Percentiles rank a stretch among this genome's conserved stretches.
Conservation (phyloP, 208 protist species). For the Chromosphaera perkinsii region DNA sequence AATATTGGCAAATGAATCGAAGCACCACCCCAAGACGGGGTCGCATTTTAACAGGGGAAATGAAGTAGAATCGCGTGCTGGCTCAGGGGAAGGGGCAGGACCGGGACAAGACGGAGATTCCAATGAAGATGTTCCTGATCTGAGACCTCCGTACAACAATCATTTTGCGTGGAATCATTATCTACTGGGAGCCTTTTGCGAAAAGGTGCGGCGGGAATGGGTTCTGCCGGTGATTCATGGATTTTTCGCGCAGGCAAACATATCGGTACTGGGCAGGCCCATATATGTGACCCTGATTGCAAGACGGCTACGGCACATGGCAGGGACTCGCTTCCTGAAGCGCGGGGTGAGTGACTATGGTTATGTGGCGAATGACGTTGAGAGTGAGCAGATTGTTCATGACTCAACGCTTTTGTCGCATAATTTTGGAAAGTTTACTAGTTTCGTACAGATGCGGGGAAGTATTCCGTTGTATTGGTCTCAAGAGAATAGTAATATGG, state of each 20-base stretch:
- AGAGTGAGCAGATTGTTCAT: constrained; percentile 72
- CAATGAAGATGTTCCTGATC: too few species aligned
- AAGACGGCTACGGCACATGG: constrained; percentile 75
- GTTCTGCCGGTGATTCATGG: constrained; percentile 60
- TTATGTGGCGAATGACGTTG: constrained; percentile 73
- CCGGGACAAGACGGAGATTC: too few species aligned
- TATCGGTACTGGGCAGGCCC: constrained; percentile 42
- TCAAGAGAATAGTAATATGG: constrained; percentile 54
- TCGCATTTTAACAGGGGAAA: too few species aligned
- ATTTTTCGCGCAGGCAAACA: constrained; percentile 39
- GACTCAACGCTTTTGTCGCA: constrained; percentile 23
- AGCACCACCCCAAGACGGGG: neutral
- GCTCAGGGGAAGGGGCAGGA: too few species aligned
- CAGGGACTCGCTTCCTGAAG: constrained; percentile 85
- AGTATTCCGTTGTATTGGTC: constrained; percentile 71
- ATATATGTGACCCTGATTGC: constrained; percentile 78
- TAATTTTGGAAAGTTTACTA: neutral
- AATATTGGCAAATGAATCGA: neutral
- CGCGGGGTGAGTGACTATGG: constrained; percentile 76
- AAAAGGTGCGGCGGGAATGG: constrained; percentile 39
- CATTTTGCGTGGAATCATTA: constrained; percentile 55
- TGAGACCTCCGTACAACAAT: too few species aligned
- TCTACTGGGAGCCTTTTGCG: neutral
- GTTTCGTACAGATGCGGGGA: constrained; percentile 67
- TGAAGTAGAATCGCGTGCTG: too few species aligned